phyloP scores from a whole-genome alignment of 768 basidiomycete genomes.

The Collybia nuda region DNA sequence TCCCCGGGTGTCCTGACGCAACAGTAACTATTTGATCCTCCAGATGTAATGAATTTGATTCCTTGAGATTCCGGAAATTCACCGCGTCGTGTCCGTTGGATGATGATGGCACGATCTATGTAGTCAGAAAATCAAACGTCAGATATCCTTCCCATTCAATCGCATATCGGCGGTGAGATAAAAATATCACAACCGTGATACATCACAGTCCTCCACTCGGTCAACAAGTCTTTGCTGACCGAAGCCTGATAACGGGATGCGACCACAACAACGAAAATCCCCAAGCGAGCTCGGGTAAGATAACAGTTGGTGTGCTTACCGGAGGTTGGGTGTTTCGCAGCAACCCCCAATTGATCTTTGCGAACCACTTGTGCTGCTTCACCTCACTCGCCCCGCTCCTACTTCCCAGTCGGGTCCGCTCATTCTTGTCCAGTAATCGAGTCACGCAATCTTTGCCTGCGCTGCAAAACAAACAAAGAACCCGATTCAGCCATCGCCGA shows the following conservation, averaged over 20 bases:
- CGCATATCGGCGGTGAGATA: conserved; percentile 3
- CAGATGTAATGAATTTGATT: conserved; percentile 88
- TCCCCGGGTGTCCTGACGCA: conserved; percentile 24
- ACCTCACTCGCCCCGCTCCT: conserved; percentile 96
- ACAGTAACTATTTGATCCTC: conserved; percentile 58
- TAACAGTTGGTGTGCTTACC: conserved; percentile 48
- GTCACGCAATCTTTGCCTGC: conserved; percentile 86
- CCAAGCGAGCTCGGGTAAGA: conserved; percentile 6
- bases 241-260: conserved; percentile 6
- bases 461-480: conserved; percentile 37
- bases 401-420: conserved; percentile 84
- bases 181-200: conserved; percentile 2
- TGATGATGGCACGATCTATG: conserved; percentile 76
- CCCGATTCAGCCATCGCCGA: conserved; percentile 19
- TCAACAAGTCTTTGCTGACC: conserved; percentile 7
- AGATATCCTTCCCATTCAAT: conserved; percentile 11
- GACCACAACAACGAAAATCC: not conserved
- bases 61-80: conserved; percentile 89
- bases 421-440: conserved; percentile 90
- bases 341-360: conserved; percentile 94
- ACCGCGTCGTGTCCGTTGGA: conserved; percentile 81
- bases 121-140: conserved; percentile 19
- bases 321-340: conserved; percentile 91
- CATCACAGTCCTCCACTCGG: conserved; percentile 1
- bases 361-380: conserved; percentile 98